A percentile compares a stretch with the other conserved stretches of the same genome.
These are phyloP conservation scores for Peterozyma toletana DNA, from an alignment of 805 yeast genomes.

Conservation along the genomic window DNA sequence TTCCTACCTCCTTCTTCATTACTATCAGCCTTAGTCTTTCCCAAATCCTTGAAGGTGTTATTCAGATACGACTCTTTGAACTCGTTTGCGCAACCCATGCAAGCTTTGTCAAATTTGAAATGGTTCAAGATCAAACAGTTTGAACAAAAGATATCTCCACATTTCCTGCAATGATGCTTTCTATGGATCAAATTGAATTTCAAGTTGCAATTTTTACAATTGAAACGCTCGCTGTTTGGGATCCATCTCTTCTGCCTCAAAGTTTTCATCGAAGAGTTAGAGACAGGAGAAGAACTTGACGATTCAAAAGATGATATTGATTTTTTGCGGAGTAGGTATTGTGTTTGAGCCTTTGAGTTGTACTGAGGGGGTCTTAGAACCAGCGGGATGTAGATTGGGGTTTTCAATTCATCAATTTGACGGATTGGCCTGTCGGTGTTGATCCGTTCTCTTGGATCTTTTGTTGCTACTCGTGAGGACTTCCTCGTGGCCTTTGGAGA, in stretches of 20 bases:
- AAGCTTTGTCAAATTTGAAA: conserved; percentile 19
- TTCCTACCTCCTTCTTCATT: conserved; percentile 10
- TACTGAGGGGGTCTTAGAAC: conserved; percentile 34
- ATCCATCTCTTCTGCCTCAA: conserved; percentile 40
- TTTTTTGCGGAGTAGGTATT: background rate
- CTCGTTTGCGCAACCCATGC: conserved; percentile 27
- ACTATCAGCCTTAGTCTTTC: conserved; percentile 26
- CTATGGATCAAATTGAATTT: conserved; percentile 22
- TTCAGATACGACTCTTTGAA: conserved; percentile 17
- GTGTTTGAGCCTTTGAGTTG: conserved; percentile 1
- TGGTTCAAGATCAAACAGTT: conserved; percentile 23
- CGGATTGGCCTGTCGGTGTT: conserved; percentile 14
- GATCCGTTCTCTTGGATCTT: conserved; percentile 10
- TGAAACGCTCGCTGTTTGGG: conserved; percentile 28
- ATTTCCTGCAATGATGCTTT: conserved; percentile 45
- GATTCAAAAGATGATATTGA: conserved; percentile 4
- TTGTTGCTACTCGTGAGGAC: background rate
- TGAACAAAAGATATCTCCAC: conserved; percentile 40
- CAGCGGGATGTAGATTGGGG: conserved; percentile 44
- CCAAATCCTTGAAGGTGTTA: conserved; percentile 13
- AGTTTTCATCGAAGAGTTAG: background rate
- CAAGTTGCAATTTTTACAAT: conserved; percentile 26
- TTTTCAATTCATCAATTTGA: conserved; percentile 40
- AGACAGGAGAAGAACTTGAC: background rate
- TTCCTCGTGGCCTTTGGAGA: too few species aligned